Evolutionary conservation across 192 early-diverging fungal species (phyloP), one percentile per base, ranked within the genome.

Genomic region (Rhizophlyctis rosea): DNA sequence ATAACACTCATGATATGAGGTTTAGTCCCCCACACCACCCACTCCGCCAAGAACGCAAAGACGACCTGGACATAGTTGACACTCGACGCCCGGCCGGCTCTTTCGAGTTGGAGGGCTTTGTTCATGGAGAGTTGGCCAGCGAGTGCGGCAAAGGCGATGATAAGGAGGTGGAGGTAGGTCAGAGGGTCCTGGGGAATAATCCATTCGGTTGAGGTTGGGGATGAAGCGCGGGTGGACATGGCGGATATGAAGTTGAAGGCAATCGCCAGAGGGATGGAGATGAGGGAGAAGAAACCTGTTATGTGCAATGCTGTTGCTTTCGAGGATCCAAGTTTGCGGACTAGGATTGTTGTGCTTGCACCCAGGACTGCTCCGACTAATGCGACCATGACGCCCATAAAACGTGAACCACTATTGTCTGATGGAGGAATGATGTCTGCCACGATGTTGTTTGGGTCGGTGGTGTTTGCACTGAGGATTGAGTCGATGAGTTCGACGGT

Each of bases 1-100:
- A 64, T 58, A 31, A 69, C 14, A 13, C 51, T 65, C 32, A 35
- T 64, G 16, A 53, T 53, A 18, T 25, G 62, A 34, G 67, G 67
- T 16, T 27, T 35, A 9, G n/a, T 36, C n/a, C 50, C 62, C 60
- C 60, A 69, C 21, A 67, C 35, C 0, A 62, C 35, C 62, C 64
- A 67, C 30, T 71, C 64, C 7, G 61, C 59, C 50, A 71, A 5
- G 36, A 71, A 71, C 4, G 70, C 70, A 49, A 71, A 25, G 21
- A 65, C 18, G 21, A 71, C 70, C 29, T 71, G 70, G 5, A 64
- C 61, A 44, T 71, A 71, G 39, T 61, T 67, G 58, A 71, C 62
- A 4, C 47, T 59, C 11, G 39, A 34, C 33, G 70, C 70, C 23
- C 33, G 25, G 3, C 64, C 70, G 4, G 70, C 70, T 11, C 54